A percentile compares a stretch with the other conserved stretches of the same genome.
These are phyloP conservation scores for Plasmodium blacklocki DNA, from an alignment of 169 alveolate species.

Conservation along the genomic window DNA sequence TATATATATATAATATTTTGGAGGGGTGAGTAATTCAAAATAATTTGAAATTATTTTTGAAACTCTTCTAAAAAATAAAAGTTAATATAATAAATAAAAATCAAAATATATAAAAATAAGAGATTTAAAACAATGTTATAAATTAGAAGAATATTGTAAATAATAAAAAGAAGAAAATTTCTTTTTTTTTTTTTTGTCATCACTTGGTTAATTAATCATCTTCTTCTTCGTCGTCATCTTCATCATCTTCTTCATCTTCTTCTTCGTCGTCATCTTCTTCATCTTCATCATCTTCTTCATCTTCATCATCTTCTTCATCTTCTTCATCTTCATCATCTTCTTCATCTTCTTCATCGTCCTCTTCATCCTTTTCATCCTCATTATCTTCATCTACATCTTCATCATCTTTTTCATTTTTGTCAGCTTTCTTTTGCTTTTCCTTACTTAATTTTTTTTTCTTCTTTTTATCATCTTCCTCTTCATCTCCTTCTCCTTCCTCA, in stretches of 20 bases:
- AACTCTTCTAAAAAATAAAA: not conserved
- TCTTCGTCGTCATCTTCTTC: not conserved
- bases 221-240: not conserved
- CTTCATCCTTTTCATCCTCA: constrained; percentile 8
- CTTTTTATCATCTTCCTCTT: not conserved
- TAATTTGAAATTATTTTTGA: too few species aligned
- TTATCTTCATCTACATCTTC: constrained; percentile 24
- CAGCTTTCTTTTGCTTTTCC: not conserved
- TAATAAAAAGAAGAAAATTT: not conserved
- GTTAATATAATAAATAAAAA: constrained; percentile 4
- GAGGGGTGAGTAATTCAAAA: too few species aligned
- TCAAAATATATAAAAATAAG: not conserved
- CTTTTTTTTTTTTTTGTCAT: not conserved
- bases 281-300: not conserved
- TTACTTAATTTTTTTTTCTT: not conserved
- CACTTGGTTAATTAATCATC: not conserved
- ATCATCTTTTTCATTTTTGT: constrained; percentile 9
- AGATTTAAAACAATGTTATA: not conserved
- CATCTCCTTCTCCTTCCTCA: constrained; percentile 11
- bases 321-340: constrained; percentile 11
- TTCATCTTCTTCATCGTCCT: not conserved
- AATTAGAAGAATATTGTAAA: not conserved
- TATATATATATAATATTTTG: too few species aligned
- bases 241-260: not conserved
- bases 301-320: constrained; percentile 19